Conservation (phyloP, 768 basidiomycete genomes). For the Xerocomellus amylosporus region DNA sequence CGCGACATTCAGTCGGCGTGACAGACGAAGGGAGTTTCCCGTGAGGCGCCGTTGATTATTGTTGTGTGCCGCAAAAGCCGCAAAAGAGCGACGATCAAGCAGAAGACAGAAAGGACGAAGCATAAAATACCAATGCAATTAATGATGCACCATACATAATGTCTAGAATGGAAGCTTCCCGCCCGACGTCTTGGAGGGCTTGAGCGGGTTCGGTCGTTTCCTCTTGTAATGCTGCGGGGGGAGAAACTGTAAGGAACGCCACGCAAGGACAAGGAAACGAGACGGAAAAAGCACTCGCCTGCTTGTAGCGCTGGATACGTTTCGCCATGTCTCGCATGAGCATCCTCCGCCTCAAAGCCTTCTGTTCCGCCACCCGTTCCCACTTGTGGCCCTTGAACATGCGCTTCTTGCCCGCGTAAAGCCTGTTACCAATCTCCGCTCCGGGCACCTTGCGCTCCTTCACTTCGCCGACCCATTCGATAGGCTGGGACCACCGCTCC, state of each 20-base stretch:
- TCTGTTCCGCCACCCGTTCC: constrained; percentile 58
- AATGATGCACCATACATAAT: constrained; percentile 4
- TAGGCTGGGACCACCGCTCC: constrained; percentile 20
- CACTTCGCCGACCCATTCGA: constrained; percentile 43
- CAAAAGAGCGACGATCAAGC: neutral
- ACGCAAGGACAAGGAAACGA: neutral
- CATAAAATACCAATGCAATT: neutral
- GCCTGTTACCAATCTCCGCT: constrained; percentile 53
- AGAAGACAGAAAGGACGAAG: neutral
- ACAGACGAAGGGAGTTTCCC: neutral
- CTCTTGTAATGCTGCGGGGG: constrained; percentile 29
- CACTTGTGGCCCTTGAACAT: constrained; percentile 96
- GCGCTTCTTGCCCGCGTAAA: constrained; percentile 73
- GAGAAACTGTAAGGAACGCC: neutral
- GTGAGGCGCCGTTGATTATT: neutral
- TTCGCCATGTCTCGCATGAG: constrained; percentile 69
- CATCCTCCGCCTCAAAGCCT: constrained; percentile 46
- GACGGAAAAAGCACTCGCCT: constrained; percentile 40
- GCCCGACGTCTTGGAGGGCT: constrained; percentile 45
- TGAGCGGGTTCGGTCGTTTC: constrained; percentile 58
- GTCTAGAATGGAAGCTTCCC: constrained; percentile 58
- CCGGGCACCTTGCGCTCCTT: constrained; percentile 44
- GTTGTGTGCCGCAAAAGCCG: neutral
- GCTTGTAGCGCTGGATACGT: constrained; percentile 64
- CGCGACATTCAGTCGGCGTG: neutral